Conservation (phyloP, 805 yeast genomes). For the Metschnikowia arizonensis region DNA sequence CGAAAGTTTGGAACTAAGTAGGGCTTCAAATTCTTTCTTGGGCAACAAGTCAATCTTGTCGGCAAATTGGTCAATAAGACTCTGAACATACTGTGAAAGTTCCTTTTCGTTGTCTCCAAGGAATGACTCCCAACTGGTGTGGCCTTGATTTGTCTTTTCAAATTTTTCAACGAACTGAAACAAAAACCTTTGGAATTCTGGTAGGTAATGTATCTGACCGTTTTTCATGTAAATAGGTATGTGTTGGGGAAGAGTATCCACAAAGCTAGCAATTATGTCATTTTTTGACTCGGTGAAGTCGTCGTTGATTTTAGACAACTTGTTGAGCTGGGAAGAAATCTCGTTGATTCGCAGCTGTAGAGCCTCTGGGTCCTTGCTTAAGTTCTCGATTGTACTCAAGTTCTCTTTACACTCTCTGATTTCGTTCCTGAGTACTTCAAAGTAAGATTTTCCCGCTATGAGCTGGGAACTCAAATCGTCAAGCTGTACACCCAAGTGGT, state of each 20-base stretch:
- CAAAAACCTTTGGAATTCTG: constrained; percentile 37
- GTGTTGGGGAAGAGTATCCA: constrained; percentile 25
- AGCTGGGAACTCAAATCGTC: constrained; percentile 6
- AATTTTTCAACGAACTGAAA: constrained; percentile 31
- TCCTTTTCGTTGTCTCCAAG: constrained; percentile 19
- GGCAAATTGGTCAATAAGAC: constrained; percentile 6
- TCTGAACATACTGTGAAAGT: constrained; percentile 19
- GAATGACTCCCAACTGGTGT: constrained; percentile 24
- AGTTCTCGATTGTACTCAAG: constrained; percentile 9
- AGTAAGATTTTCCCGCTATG: constrained; percentile 4
- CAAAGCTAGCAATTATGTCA: constrained; percentile 19
- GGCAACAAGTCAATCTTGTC: constrained; percentile 16
- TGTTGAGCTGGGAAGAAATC: constrained; percentile 16
- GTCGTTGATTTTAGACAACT: constrained; percentile 13
- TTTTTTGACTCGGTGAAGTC: constrained; percentile 16
- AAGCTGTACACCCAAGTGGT: constrained; percentile 15
- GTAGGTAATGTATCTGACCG: constrained; percentile 33
- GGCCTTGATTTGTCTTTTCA: constrained; percentile 7
- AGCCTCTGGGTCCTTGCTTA: constrained; percentile 12
- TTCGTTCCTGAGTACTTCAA: constrained; percentile 13
- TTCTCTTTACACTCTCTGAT: constrained; percentile 13
- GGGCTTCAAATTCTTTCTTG: constrained; percentile 22
- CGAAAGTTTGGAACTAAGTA: constrained; percentile 20
- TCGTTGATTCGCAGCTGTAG: constrained; percentile 17
- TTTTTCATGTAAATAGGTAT: constrained; percentile 33